phyloP scores from a whole-genome alignment of 345 rosid species.

The Leavenworthia alabamica region DNA sequence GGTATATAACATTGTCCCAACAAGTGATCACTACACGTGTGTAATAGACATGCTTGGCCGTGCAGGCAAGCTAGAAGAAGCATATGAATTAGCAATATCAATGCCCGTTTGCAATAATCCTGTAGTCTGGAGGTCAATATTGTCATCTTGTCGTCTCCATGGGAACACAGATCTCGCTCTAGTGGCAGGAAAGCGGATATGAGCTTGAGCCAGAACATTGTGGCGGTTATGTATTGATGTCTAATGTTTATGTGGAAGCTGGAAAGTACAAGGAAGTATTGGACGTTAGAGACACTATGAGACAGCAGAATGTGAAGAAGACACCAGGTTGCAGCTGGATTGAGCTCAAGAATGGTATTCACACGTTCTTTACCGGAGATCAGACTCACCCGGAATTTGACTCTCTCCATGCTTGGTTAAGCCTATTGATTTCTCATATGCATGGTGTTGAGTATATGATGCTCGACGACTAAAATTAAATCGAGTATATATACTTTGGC shows the following conservation, averaged over 20 bases:
- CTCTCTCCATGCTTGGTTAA: too few species aligned
- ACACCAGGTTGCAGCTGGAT: constrained; percentile 49
- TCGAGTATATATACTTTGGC: background rate
- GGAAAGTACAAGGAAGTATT: constrained; percentile 39
- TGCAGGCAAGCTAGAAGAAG: constrained; percentile 53
- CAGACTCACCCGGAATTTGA: too few species aligned
- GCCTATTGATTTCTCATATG: constrained; percentile 34
- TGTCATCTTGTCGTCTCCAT: constrained; percentile 46
- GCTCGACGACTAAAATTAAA: constrained; percentile 14
- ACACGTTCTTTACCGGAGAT: constrained; percentile 35
- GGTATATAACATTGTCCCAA: constrained; percentile 40
- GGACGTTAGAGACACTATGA: constrained; percentile 42
- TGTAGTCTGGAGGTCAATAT: constrained; percentile 56
- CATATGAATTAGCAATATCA: constrained; percentile 41
- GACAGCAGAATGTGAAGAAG: constrained; percentile 39
- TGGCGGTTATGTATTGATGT: constrained; percentile 44
- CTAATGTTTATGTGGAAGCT: constrained; percentile 39
- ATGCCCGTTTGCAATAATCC: constrained; percentile 40
- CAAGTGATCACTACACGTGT: constrained; percentile 56
- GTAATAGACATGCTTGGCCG: constrained; percentile 72
- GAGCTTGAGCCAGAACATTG: constrained; percentile 43
- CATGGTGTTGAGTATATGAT: constrained; percentile 25
- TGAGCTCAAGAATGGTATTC: constrained; percentile 33
- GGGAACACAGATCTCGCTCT: constrained; percentile 36
- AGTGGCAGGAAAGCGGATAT: constrained; percentile 29